Percentiles rank a stretch among this genome's conserved stretches.
Conservation (phyloP, 164 flowering plant genomes). For the Berberis vulgaris region DNA sequence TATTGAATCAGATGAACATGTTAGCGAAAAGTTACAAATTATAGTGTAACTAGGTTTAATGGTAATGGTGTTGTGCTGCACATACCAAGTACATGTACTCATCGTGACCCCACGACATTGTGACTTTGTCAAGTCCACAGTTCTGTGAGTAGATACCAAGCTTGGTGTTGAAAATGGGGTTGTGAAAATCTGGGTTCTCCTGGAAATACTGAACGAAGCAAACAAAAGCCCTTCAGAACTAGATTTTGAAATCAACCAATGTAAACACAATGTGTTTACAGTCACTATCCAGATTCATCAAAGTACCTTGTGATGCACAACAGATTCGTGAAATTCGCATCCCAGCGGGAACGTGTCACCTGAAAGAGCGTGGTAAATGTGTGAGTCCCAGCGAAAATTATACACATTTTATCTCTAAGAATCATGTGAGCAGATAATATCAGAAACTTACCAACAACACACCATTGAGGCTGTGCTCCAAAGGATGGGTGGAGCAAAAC, state of each 20-base stretch:
- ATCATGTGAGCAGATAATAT: too few species aligned
- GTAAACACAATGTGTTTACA: too few species aligned
- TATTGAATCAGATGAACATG: conserved; percentile 7
- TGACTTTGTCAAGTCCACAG: conserved; percentile 59
- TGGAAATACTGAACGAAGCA: conserved; percentile 32
- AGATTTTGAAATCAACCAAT: too few species aligned
- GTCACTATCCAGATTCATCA: too few species aligned
- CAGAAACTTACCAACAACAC: conserved; percentile 26
- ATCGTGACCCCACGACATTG: conserved; percentile 77
- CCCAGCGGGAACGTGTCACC: conserved; percentile 31
- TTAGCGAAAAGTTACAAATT: not conserved
- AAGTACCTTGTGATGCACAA: conserved; percentile 21
- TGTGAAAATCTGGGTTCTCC: conserved; percentile 43
- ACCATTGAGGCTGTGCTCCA: conserved; percentile 36
- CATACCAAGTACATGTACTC: conserved; percentile 77
- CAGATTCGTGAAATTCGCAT: conserved; percentile 20
- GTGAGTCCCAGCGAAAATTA: not conserved
- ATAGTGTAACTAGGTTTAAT: not conserved
- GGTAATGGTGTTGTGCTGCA: not conserved
- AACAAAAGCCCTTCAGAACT: not conserved
- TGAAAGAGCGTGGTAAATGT: not conserved
- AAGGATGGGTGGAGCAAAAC: conserved; percentile 27
- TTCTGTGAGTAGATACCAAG: conserved; percentile 45
- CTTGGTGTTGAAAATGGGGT: conserved; percentile 48
- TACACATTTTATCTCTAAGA: not conserved